Evolutionary conservation across 768 basidiomycete species (phyloP).

Genomic region (Panellus pusillus): DNA sequence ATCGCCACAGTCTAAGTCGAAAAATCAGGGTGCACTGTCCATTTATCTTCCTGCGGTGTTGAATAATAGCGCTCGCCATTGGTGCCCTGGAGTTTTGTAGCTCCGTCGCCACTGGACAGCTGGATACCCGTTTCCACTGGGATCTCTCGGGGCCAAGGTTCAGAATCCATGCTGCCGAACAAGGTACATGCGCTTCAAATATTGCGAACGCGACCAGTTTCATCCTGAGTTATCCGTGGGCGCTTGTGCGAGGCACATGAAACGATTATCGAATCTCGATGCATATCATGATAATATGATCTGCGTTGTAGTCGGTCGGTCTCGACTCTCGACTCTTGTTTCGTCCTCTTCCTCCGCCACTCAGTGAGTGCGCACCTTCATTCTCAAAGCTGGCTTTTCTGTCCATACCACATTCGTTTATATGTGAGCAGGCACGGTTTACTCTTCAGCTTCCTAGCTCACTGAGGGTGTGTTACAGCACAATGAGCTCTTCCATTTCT

Average conservation of each 20-base stretch:
- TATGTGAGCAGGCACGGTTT: no score
- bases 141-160: no score
- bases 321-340: not conserved
- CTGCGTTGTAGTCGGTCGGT: not conserved
- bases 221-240: no score
- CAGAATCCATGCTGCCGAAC: no score
- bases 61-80: no score
- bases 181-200: no score
- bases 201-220: no score
- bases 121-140: not conserved
- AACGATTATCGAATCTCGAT: no score
- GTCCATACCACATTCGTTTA: constrained; percentile 8
- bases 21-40: not conserved
- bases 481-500: not conserved
- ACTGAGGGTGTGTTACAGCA: not conserved
- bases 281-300: not conserved
- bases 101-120: not conserved
- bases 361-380: constrained; percentile 16
- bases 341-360: constrained; percentile 10
- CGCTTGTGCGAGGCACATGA: no score
- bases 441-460: no score
- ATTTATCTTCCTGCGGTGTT: constrained; percentile 2
- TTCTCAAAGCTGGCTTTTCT: constrained; percentile 17
- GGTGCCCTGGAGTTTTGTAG: no score
- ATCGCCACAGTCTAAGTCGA: no score